Evolutionary conservation across 345 rosid genomes (phyloP).

Genomic region (Reutealis trisperma): DNA sequence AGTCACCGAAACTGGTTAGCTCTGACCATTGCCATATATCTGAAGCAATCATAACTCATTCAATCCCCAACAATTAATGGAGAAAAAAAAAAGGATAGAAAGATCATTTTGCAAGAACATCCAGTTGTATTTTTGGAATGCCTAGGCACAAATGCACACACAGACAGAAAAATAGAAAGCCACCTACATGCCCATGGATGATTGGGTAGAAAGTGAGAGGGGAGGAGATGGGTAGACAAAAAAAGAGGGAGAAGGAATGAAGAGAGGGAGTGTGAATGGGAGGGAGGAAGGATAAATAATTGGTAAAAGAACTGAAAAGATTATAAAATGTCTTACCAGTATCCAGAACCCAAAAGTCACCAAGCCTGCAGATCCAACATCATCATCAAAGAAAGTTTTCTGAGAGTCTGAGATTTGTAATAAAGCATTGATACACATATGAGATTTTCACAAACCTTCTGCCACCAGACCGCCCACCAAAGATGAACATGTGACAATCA

Average conservation of each 20-base stretch:
- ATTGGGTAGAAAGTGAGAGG: background rate
- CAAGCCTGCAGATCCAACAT: conserved; percentile 59
- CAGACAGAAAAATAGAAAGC: background rate
- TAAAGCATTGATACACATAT: background rate
- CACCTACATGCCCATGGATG: background rate
- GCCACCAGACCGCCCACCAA: conserved; percentile 86
- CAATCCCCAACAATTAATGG: conserved; percentile 7
- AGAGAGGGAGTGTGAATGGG: background rate
- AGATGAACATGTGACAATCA: conserved; percentile 93
- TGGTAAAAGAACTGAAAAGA: background rate
- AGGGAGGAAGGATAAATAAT: background rate
- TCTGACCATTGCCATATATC: conserved; percentile 99
- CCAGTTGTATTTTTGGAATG: background rate
- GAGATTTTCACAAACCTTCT: conserved; percentile 51
- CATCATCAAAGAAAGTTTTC: conserved; percentile 14
- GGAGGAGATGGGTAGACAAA: background rate
- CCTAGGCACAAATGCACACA: background rate
- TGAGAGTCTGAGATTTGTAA: background rate
- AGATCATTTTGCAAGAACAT: background rate
- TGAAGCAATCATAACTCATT: conserved; percentile 34
- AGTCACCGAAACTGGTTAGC: conserved; percentile 87
- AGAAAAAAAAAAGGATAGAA: background rate
- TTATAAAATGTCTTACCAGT: conserved; percentile 51
- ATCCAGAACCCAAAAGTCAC: conserved; percentile 97
- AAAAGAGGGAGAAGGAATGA: background rate